phyloP scores from a whole-genome alignment of 2,329 filamentous ascomycete genomes.

The Dryadomyces quercus-mongolicae region DNA sequence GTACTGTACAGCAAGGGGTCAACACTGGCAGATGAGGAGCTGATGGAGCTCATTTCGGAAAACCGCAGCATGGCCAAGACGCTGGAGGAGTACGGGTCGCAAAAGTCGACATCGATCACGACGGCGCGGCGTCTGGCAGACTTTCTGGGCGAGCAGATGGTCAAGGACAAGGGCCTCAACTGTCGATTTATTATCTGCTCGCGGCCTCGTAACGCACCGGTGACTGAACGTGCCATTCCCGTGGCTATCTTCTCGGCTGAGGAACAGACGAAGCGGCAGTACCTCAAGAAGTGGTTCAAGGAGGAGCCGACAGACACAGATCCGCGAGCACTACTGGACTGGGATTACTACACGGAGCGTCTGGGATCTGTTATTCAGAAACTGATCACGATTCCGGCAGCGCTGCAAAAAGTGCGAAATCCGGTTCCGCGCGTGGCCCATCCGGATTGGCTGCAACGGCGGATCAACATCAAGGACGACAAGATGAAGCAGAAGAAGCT shows the following conservation, averaged over 20 bases:
- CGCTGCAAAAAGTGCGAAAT: slow-evolving; percentile 87
- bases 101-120: slow-evolving; percentile 99
- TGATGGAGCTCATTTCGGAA: slow-evolving; percentile 99
- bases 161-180: slow-evolving; percentile 97
- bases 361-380: slow-evolving; percentile 97
- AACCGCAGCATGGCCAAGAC: slow-evolving; percentile 98
- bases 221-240: slow-evolving; percentile 87
- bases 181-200: slow-evolving; percentile 99
- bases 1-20: slow-evolving; percentile 80
- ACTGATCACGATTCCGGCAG: slow-evolving; percentile 94
- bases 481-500: slow-evolving; percentile 98
- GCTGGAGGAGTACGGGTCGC: slow-evolving; percentile 84
- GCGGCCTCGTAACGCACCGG: slow-evolving; percentile 73
- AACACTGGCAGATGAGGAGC: slow-evolving; percentile 87
- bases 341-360: slow-evolving; percentile 94
- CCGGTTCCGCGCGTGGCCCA: slow-evolving; percentile 88
- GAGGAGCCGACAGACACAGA: slow-evolving; percentile 89
- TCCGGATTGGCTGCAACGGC: slow-evolving; percentile 89
- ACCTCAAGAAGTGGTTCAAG: slow-evolving; percentile 88
- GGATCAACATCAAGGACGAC: slow-evolving; percentile 92
- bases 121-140: slow-evolving; percentile 90
- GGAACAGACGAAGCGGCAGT: slow-evolving; percentile 73
- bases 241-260: slow-evolving; percentile 97
- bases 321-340: slow-evolving; percentile 80
- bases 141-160: slow-evolving; percentile 96